A percentile compares a stretch with the other conserved stretches of the same genome.
These are phyloP conservation scores for Aspergillus sp. DNA, from an alignment of 2,329 filamentous ascomycete species.

Conservation along the genomic window DNA sequence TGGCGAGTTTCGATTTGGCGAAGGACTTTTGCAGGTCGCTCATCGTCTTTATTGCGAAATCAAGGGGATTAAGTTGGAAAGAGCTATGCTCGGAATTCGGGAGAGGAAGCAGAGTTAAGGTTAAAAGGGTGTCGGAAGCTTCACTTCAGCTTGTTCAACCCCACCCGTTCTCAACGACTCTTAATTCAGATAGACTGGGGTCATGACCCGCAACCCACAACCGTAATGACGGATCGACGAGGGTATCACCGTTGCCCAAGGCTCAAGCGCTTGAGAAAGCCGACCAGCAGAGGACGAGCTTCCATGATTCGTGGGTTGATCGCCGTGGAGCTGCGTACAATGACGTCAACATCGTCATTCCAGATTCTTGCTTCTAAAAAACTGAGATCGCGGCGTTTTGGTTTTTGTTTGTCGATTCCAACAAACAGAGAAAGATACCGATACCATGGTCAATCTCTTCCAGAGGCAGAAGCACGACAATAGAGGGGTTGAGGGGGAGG, in stretches of 20 bases:
- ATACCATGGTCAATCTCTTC: constrained; percentile 59
- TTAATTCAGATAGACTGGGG: background rate
- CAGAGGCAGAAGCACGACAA: constrained; percentile 44
- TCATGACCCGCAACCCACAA: background rate
- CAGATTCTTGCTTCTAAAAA: background rate
- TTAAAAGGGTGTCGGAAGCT: constrained; percentile 1
- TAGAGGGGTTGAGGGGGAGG: constrained; percentile 34
- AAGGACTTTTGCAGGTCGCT: constrained; percentile 80
- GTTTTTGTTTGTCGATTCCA: background rate
- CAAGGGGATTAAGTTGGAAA: background rate
- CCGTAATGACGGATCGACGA: background rate
- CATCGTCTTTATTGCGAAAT: constrained; percentile 55
- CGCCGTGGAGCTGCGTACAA: background rate
- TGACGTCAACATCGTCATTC: constrained; percentile 14
- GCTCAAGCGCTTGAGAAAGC: background rate
- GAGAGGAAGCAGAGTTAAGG: background rate
- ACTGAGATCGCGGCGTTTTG: background rate
- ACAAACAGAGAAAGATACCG: background rate
- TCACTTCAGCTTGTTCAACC: background rate
- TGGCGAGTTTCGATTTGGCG: constrained; percentile 73
- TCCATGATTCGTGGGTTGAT: constrained; percentile 9
- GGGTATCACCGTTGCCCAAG: background rate
- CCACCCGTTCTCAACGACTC: constrained; percentile 6
- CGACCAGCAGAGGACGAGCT: background rate
- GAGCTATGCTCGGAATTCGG: background rate